Base-by-base conservation (phyloP, 768 basidiomycete genomes). In the Hebeloma cylindrosporum region DNA sequence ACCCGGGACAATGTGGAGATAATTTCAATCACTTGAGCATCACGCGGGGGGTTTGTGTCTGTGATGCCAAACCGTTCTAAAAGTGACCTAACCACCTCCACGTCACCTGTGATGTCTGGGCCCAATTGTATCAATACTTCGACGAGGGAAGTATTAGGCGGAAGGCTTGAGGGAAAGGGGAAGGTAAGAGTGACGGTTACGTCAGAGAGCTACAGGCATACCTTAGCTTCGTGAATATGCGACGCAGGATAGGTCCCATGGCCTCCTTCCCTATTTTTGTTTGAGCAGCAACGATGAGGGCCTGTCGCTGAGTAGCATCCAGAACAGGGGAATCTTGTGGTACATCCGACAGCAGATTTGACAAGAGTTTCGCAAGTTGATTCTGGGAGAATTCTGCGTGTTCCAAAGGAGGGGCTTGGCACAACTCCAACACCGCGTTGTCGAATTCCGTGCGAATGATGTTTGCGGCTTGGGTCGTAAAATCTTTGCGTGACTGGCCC, bases 331-430 rank as follows among this genome's bases (percentile, higher is more conserved):
- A 66, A 52, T 92, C 90, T 31, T 73, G 63, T n/a, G 78, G 74
- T 3, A 78, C 67, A 60, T 88, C 83, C 26, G 78, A 83, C 50
- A 94, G 75, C 47, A 93, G 72, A 62, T 91, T 92, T 36, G 82
- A 74, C 70, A 93, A 77, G 52, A 94, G 70, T 70, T 88, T 88
- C 50, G 81, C 77, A 47, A 90, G 73, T 58, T 91, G 90, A 35
- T 74, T 73, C 9, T 84, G 81, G 16, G 79, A 77, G 47, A 93
- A 72, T 63, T 90, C 87, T 32, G 83, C 83, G 57, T 86, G 80
- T 63, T 93, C 91, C 57, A 90, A 88, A 29, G 83, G 83, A 9
- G 88, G 85, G 38, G 80, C 83, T 55, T 88, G 87, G 61, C 84
- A 87, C 36, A 93, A 70, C 14, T 86, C 78, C 44, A 85, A 63